These are phyloP conservation scores for Triticum aestivum DNA, from an alignment of 176 grass and related monocot genomes.

Conservation along the genomic window DNA sequence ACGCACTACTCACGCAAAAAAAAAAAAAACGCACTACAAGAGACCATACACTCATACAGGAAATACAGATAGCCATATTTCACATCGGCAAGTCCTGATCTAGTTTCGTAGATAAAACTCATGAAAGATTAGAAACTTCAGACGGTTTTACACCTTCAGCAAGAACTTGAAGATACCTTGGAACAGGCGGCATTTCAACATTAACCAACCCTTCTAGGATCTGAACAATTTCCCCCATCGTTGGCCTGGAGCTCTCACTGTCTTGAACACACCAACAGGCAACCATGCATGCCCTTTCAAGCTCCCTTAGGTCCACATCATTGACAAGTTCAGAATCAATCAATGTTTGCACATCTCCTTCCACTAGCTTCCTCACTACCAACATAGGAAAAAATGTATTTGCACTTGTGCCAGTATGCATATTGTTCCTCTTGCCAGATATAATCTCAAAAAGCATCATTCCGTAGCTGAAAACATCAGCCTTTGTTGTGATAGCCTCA, in stretches of 20 bases:
- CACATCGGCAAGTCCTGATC: too few relatives aligned
- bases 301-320: not conserved
- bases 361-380: constrained; percentile 5
- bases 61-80: too few relatives aligned
- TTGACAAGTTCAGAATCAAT: not conserved
- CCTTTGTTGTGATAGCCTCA: not conserved
- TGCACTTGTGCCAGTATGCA: not conserved
- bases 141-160: not conserved
- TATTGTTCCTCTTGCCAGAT: not conserved
- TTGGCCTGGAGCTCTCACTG: not conserved
- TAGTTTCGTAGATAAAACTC: too few relatives aligned
- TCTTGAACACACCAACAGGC: constrained; percentile 23
- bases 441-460: constrained; percentile 27
- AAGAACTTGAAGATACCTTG: constrained; percentile 21
- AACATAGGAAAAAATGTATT: not conserved
- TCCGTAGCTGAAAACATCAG: constrained; percentile 22
- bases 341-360: not conserved
- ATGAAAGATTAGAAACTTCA: too few relatives aligned
- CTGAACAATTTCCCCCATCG: constrained; percentile 2
- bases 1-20: too few relatives aligned
- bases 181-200: not conserved
- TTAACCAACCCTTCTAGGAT: constrained; percentile 16
- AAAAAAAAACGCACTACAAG: too few relatives aligned
- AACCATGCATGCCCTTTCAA: constrained; percentile 11
- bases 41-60: too few relatives aligned